Evolutionary conservation across 495 filamentous ascomycete species (phyloP), one percentile per base, ranked within the genome.

Genomic region (Penicillium odoratum): DNA sequence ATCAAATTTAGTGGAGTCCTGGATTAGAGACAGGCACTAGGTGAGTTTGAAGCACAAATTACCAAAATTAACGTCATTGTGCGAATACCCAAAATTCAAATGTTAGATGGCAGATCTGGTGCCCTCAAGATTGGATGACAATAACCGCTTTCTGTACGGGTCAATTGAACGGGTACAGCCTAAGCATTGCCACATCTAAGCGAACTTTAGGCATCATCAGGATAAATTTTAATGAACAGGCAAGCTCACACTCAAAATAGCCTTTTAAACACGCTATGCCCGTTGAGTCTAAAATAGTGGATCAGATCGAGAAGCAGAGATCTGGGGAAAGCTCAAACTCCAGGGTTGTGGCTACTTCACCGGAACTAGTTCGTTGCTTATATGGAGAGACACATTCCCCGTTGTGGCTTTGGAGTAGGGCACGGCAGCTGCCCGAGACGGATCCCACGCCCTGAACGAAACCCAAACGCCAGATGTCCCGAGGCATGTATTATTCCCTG

Each of bases 301-400:
- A 64, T 64, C 61, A 18, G 28, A 36, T 51, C 45, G 48, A 53
- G 18, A 49, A 26, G 52, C 55, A 15, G 44, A 65, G 51, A 65
- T 58, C 62, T 61, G 62, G 62, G 62, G 62, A 65, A 64, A 65
- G 46, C 55, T 61, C 21, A 33, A 43, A 21, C 46, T 56, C 50
- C 54, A 61, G 49, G 38, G 33, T 48, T 43, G 48, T 58, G 61
- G 53, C 53, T 57, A 36, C 50, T 61, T 30, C 60, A 55, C 31
- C 47, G 53, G 60, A 52, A 34, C 60, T 59, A 59, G 52, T 53
- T 51, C 51, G 54, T 52, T 60, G 54, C 29, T 55, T 40, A 33
- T 31, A 45, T 58, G 55, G 54, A 58, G 31, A 59, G 51, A 51
- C 49, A 60, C 57, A 30, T 48, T 38, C 48, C 52, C 58, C 55